Evolutionary conservation across 768 basidiomycete genomes (phyloP).

Genomic region (Melanogaster broomeanus): DNA sequence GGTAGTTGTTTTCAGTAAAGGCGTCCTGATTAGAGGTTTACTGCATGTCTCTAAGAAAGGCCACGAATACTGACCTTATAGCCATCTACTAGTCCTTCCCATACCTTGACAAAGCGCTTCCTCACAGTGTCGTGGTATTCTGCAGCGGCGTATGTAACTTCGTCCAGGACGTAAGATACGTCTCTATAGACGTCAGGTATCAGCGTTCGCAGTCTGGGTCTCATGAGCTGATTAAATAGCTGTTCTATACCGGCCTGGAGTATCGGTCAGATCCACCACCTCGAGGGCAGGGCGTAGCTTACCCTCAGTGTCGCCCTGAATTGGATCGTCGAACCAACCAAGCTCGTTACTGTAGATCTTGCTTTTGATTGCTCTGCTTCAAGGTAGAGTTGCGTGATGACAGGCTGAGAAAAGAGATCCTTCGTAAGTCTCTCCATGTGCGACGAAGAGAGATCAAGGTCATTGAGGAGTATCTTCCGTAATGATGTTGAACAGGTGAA

Average conservation of each 20-base stretch:
- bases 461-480: conserved; percentile 81
- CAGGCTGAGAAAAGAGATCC: conserved; percentile 57
- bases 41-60: neutral
- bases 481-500: neutral
- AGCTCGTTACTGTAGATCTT: conserved; percentile 46
- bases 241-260: conserved; percentile 83
- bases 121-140: conserved; percentile 86
- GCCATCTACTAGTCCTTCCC: conserved; percentile 84
- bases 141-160: conserved; percentile 79
- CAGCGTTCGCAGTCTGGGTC: conserved; percentile 83
- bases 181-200: conserved; percentile 90
- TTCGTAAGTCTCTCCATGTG: conserved; percentile 83
- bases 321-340: conserved; percentile 58
- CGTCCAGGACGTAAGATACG: conserved; percentile 84
- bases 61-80: conserved; percentile 64
- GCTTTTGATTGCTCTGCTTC: conserved; percentile 54
- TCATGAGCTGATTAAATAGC: conserved; percentile 91
- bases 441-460: conserved; percentile 88
- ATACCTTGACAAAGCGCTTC: conserved; percentile 87
- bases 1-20: conserved; percentile 88
- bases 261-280: conserved; percentile 3
- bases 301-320: conserved; percentile 79
- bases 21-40: conserved; percentile 54
- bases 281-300: conserved; percentile 15
- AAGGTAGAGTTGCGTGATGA: conserved; percentile 68